Evolutionary conservation across 225 moss, liverwort and hornwort species (phyloP).

Genomic region (Antitrichia curtipendula): DNA sequence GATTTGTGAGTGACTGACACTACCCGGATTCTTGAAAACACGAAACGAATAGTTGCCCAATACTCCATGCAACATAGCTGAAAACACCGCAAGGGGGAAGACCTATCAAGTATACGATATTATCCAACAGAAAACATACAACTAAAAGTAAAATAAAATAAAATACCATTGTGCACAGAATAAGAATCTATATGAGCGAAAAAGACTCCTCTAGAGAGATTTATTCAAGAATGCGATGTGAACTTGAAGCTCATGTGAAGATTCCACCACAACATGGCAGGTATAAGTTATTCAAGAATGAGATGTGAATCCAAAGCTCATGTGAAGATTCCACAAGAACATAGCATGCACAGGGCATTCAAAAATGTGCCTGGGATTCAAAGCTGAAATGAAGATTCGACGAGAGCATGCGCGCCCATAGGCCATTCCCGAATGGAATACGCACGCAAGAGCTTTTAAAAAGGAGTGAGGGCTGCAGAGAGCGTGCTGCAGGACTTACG

Average conservation of each 20-base stretch:
- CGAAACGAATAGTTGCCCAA: not conserved
- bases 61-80: not conserved
- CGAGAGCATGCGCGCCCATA: no score
- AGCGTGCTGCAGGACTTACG: conserved; percentile 19
- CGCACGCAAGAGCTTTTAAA: not conserved
- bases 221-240: not conserved
- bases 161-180: not conserved
- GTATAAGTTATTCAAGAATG: not conserved
- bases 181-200: not conserved
- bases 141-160: not conserved
- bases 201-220: not conserved
- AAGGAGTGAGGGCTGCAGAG: not conserved
- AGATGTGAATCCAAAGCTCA: not conserved
- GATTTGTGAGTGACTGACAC: not conserved
- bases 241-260: not conserved
- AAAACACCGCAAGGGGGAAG: not conserved
- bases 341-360: no score
- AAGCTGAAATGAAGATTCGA: not conserved
- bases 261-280: no score
- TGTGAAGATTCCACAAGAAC: not conserved
- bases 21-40: not conserved
- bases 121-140: not conserved
- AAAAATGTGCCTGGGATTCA: fast-evolving
- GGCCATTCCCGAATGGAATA: not conserved
- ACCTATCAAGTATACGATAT: not conserved